A percentile compares a stretch with the other conserved stretches of the same genome.
phyloP scores from a whole-genome alignment of 176 grass and related monocot genomes.

The Triticum urartu region DNA sequence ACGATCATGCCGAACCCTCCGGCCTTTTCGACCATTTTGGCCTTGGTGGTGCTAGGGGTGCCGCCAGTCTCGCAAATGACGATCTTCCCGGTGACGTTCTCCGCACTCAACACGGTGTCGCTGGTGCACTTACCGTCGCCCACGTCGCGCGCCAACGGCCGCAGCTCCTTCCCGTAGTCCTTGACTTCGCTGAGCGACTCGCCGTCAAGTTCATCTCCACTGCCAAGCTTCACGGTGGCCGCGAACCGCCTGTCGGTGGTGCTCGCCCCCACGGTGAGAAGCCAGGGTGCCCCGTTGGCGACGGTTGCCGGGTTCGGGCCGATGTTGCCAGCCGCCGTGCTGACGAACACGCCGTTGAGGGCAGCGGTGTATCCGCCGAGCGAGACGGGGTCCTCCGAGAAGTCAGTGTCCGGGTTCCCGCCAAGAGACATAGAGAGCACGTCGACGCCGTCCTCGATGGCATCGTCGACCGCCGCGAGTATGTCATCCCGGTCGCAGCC shows the following conservation, averaged over 20 bases:
- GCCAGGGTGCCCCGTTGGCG: slow-evolving; percentile 65
- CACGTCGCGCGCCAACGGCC: slow-evolving; percentile 38
- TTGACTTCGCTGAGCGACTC: slow-evolving; percentile 53
- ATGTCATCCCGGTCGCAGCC: slow-evolving; percentile 59
- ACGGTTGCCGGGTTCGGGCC: slow-evolving; percentile 44
- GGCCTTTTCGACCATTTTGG: slow-evolving; percentile 15
- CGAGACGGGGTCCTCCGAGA: slow-evolving; percentile 52
- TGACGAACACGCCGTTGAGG: slow-evolving; percentile 66
- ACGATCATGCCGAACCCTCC: slow-evolving; percentile 57
- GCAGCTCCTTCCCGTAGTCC: slow-evolving; percentile 8
- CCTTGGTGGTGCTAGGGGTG: slow-evolving; percentile 26
- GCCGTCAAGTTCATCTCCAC: slow-evolving; percentile 22
- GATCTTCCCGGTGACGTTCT: slow-evolving; percentile 58
- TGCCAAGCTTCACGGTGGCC: slow-evolving; percentile 66
- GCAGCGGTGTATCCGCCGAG: slow-evolving; percentile 49
- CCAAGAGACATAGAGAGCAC: slow-evolving; percentile 74
- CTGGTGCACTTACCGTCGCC: slow-evolving; percentile 24
- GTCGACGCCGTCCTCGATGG: slow-evolving; percentile 70
- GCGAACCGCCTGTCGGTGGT: slow-evolving; percentile 57
- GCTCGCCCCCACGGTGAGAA: slow-evolving; percentile 70
- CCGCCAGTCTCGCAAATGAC: slow-evolving; percentile 51
- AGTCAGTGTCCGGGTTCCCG: slow-evolving; percentile 20
- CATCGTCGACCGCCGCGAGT: slow-evolving; percentile 65
- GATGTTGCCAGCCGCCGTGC: slow-evolving; percentile 55
- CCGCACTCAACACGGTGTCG: slow-evolving; percentile 20